Evolutionary conservation across 768 basidiomycete species (phyloP), one percentile per base, ranked within the genome.

Genomic region (Tephrocybe sp.): DNA sequence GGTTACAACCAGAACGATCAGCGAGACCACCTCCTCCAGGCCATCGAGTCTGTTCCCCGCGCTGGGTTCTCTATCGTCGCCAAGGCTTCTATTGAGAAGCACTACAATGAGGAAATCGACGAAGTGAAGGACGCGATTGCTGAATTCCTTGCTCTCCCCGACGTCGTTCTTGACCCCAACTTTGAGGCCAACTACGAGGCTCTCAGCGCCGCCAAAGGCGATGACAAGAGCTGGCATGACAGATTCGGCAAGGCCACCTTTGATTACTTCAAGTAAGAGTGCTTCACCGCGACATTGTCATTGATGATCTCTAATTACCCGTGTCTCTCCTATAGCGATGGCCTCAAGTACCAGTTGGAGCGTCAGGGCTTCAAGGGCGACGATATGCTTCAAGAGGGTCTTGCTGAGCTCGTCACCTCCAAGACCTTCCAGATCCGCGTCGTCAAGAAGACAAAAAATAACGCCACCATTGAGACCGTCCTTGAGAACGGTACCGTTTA

Each of bases 361-460:
- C 34, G 41, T n/a, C 62, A 70, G 36, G 70, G 68, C 19, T 73
- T 73, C 58, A 59, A 66, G 43, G 62, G 55, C 7, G 71, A 73
- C 39, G 67, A 69, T 0, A 66, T 75, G 67, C 57, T 73, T 30
- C 70, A 71, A 52, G 72, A 75, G 57, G 70, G 71, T 11, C 59
- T 75, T 31, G 61, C 59, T 21, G 70, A 75, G 45, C 50, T 55
- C 6, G 54, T 71, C 23, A 48, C 64, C n/a, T 60, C 61, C 18
- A 72, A 70, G 56, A 72, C 64, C 0, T 66, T 73, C 63, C 65
- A 64, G 49, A 29, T 73, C 21, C 69, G 71, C 25, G 56, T 74
- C n/a, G 64, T 71, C 30, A 55, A 67, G 30, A 63, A 65, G 40
- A 63, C 64, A 3, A 63, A 58, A 19, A 61, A 52, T 18, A 57